Conservation (phyloP, 352 stramenopile species). For the Phytophthora podocarpi region DNA sequence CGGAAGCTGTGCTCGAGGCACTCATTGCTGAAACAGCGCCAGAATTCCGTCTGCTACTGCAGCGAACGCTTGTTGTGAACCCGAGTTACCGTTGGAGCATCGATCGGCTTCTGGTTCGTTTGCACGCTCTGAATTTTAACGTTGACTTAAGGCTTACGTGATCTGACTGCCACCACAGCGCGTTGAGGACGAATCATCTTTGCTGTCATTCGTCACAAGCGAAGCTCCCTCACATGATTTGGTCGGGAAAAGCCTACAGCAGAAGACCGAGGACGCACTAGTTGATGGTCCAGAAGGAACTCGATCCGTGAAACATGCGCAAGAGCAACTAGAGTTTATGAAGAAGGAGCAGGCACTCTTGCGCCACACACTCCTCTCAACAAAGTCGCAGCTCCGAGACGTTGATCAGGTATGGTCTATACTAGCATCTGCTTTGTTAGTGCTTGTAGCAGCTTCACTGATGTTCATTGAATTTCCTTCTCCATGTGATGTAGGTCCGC, state of each 20-base stretch:
- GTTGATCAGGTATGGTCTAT: no score
- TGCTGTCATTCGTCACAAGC: constrained; percentile 2
- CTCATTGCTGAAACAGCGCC: constrained; percentile 36
- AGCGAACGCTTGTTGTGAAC: constrained; percentile 49
- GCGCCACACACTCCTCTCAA: constrained; percentile 45
- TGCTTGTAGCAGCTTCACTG: no score
- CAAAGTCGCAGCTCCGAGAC: constrained; percentile 56
- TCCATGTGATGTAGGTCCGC: no score
- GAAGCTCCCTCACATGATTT: constrained; percentile 19
- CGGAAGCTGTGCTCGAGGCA: constrained; percentile 46
- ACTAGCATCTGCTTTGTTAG: no score
- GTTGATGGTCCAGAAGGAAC: constrained; percentile 35
- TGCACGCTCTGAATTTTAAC: background rate
- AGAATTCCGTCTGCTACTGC: constrained; percentile 47
- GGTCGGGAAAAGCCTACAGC: constrained; percentile 31
- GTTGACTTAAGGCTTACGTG: background rate
- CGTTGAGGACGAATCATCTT: constrained; percentile 5
- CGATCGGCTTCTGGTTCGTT: constrained; percentile 45
- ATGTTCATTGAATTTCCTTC: no score
- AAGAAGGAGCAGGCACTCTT: constrained; percentile 62
- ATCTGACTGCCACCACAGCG: constrained; percentile 5
- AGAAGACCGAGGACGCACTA: constrained; percentile 35
- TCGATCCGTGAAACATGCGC: constrained; percentile 48
- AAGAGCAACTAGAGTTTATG: constrained; percentile 71
- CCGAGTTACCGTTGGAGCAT: constrained; percentile 59